phyloP scores from a whole-genome alignment of 495 filamentous ascomycete species.

The Penicillium bialowiezense region DNA sequence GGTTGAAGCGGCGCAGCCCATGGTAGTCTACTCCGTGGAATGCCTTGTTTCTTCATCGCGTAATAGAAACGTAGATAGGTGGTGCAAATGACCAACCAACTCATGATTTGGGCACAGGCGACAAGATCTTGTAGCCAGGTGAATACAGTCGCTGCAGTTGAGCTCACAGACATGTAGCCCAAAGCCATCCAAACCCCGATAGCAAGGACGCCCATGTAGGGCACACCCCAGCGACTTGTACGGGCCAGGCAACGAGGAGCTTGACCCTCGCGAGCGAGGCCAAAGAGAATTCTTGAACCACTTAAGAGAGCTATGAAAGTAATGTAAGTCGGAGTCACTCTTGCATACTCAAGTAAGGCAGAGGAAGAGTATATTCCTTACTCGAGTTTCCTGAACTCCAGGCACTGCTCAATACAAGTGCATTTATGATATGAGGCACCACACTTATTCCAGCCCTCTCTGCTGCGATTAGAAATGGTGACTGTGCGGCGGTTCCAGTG shows the following conservation, averaged over 20 bases:
- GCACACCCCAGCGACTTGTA: conserved; percentile 33
- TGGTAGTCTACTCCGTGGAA: conserved; percentile 38
- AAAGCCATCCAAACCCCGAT: conserved; percentile 18
- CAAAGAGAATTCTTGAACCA: conserved; percentile 55
- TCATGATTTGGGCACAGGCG: conserved; percentile 48
- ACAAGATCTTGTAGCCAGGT: conserved; percentile 54
- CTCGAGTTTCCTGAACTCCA: conserved; percentile 59
- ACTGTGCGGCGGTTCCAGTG: conserved; percentile 46
- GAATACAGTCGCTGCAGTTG: conserved; percentile 19
- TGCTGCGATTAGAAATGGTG: conserved; percentile 52
- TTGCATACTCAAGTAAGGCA: too few species aligned
- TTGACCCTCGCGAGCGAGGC: conserved; percentile 33
- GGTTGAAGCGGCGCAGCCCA: conserved; percentile 50
- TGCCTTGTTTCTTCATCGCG: conserved; percentile 45
- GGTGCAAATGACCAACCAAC: conserved; percentile 52
- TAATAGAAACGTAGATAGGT: conserved; percentile 55
- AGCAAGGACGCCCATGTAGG: conserved; percentile 28
- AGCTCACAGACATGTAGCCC: conserved; percentile 22
- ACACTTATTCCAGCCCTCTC: conserved; percentile 49
- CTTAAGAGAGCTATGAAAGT: conserved; percentile 7
- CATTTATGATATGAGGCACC: conserved; percentile 65
- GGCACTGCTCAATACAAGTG: conserved; percentile 66
- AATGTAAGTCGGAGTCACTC: too few species aligned
- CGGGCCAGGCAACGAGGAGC: conserved; percentile 31
- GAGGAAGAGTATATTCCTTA: conserved; percentile 4